phyloP scores from a whole-genome alignment of 2,329 filamentous ascomycete species.

The Myriangium duriaei region DNA sequence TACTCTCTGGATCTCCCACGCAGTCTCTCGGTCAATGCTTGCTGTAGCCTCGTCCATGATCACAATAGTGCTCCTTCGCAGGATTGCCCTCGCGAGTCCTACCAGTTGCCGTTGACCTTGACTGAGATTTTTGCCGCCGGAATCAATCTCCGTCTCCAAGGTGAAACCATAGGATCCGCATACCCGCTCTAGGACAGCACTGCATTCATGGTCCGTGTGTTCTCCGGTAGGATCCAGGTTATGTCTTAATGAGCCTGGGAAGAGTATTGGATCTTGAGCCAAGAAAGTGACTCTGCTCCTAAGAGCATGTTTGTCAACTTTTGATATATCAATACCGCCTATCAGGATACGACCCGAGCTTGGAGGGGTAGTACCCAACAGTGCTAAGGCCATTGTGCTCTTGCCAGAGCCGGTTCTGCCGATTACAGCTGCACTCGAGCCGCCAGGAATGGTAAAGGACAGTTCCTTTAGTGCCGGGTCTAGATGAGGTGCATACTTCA shows the following conservation, averaged over 20 bases:
- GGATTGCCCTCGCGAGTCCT: constrained; percentile 49
- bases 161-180: constrained; percentile 43
- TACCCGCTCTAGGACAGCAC: constrained; percentile 41
- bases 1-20: constrained; percentile 42
- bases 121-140: constrained; percentile 48
- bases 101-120: constrained; percentile 56
- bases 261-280: constrained; percentile 54
- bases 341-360: constrained; percentile 45
- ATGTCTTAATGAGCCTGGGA: constrained; percentile 47
- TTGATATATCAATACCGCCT: constrained; percentile 48
- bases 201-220: constrained; percentile 43
- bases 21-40: constrained; percentile 51
- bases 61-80: constrained; percentile 48
- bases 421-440: constrained; percentile 66
- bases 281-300: constrained; percentile 53
- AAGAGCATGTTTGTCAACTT: constrained; percentile 46
- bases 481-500: constrained; percentile 67
- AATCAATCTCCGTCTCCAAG: constrained; percentile 44
- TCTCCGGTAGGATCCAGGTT: constrained; percentile 51
- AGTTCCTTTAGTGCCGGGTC: constrained; percentile 59
- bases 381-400: constrained; percentile 55
- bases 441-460: constrained; percentile 62
- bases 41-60: constrained; percentile 57
- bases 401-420: constrained; percentile 76
- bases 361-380: constrained; percentile 46